Conservation (phyloP, 2,329 filamentous ascomycete genomes). For the Trichoderma sp. region DNA sequence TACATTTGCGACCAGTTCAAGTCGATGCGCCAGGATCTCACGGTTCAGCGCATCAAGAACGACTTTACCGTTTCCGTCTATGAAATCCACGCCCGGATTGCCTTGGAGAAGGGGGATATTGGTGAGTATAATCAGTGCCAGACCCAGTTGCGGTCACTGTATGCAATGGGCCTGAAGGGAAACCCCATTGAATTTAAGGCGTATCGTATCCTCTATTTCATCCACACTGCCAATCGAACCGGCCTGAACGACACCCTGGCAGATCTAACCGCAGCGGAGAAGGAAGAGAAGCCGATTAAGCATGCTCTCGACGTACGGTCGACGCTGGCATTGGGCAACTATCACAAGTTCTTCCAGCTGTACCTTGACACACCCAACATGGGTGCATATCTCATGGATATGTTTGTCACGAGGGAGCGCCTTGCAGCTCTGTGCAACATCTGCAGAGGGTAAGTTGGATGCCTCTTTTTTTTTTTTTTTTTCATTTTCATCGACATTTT, state of each 20-base stretch:
- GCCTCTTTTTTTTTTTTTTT: neutral
- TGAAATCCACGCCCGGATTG: slow-evolving; percentile 96
- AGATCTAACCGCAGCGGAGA: slow-evolving; percentile 98
- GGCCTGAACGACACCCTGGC: slow-evolving; percentile 97
- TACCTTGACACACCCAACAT: slow-evolving; percentile 94
- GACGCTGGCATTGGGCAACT: slow-evolving; percentile 89
- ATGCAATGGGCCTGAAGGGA: slow-evolving; percentile 82
- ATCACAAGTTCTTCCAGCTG: slow-evolving; percentile 96
- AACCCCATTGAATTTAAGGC: slow-evolving; percentile 96
- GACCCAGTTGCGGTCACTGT: slow-evolving; percentile 91
- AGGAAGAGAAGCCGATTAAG: slow-evolving; percentile 78
- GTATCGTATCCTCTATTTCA: slow-evolving; percentile 99
- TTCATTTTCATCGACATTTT: neutral
- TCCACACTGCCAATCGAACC: slow-evolving; percentile 97
- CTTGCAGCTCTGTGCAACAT: slow-evolving; percentile 88
- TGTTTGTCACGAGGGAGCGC: slow-evolving; percentile 94
- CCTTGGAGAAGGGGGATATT: slow-evolving; percentile 95
- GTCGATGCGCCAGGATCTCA: slow-evolving; percentile 95
- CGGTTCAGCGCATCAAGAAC: slow-evolving; percentile 94
- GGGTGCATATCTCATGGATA: slow-evolving; percentile 98
- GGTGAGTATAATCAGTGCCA: slow-evolving; percentile 99
- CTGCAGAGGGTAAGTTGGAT: slow-evolving; percentile 80
- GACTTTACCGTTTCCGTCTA: slow-evolving; percentile 96
- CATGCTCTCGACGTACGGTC: slow-evolving; percentile 92
- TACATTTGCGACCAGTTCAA: slow-evolving; percentile 99